These are phyloP conservation scores for Sphaerulina populicola DNA, from an alignment of 2,329 filamentous ascomycete species.

Conservation along the genomic window DNA sequence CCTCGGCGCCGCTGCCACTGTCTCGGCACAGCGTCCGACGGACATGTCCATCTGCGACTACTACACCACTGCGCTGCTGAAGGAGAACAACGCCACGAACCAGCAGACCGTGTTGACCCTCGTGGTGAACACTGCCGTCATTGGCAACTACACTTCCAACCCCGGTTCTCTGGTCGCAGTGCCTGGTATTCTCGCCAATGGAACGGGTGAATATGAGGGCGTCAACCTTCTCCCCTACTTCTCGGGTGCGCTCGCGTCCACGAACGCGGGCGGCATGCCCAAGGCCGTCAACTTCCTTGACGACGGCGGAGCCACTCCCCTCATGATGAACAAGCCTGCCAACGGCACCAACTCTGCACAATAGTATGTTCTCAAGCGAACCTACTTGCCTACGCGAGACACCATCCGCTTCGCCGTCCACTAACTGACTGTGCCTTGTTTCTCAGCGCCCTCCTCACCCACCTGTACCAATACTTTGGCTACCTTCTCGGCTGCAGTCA, in stretches of 20 bases:
- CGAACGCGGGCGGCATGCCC: conserved; percentile 44
- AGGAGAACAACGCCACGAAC: conserved; percentile 52
- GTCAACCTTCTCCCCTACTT: conserved; percentile 56
- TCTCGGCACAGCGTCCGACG: conserved; percentile 39
- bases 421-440: background rate
- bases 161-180: conserved; percentile 36
- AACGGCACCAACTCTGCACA: conserved; percentile 46
- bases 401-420: background rate
- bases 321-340: conserved; percentile 50
- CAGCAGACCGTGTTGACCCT: conserved; percentile 50
- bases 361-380: conserved; percentile 41
- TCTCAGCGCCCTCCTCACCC: conserved; percentile 49
- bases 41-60: conserved; percentile 54
- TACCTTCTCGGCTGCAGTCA: conserved; percentile 49
- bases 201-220: conserved; percentile 43
- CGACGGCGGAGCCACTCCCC: conserved; percentile 48
- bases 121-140: conserved; percentile 55
- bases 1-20: conserved; percentile 21
- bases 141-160: conserved; percentile 37
- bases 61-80: conserved; percentile 53
- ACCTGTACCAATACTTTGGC: conserved; percentile 56
- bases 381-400: no score
- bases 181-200: conserved; percentile 47
- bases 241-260: conserved; percentile 47
- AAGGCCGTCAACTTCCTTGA: conserved; percentile 54